Evolutionary conservation across 2,329 filamentous ascomycete genomes (phyloP), one percentile per base, ranked within the genome.

Genomic region (Elsinoe arachidis): DNA sequence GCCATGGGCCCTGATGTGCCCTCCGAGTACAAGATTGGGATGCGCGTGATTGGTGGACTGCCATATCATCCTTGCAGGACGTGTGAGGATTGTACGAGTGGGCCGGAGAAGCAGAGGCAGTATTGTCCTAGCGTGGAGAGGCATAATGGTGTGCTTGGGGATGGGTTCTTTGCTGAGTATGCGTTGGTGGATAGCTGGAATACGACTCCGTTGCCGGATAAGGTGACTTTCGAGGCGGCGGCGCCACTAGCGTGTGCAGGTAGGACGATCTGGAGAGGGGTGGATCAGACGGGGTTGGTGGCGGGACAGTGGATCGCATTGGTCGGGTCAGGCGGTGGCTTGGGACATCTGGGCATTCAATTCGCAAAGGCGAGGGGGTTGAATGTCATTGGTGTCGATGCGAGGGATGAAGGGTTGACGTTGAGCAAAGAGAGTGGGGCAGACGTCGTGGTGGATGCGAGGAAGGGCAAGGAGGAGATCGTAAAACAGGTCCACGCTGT

Each of bases 91-190:
- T 85, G 82, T 63, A 56, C 54, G 1, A 65, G 66, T 0, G 75
- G 75, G 1, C 74, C 74, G 0, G 76, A 81, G 63, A 67, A 69
- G n/a, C 72, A 73, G 58, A 65, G 65, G 11, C 80, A 84, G 62
- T 84, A 83, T 63, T 84, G 81, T 63, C 53, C 65, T 12, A 66
- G 73, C 38, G 61, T 71, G 15, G 68, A 70, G 33, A 76, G 78
- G 0, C 69, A 76, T 56, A 69, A 78, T 5, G 81, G 81, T 11
- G 74, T 83, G 2, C 71, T 70, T 2, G 66, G 70, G 6, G 70
- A 84, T 59, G 82, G 82, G 0, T 78, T 73, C 55, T 80, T 84
- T 57, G 80, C 80, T 1, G 79, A 83, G 59, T 84, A 81, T 63
- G 76, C 77, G 21, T 63, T 75, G 38, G 75, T 75, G 5, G 81